Conservation (phyloP, 805 yeast species). For the Nakazawaea holstii region DNA sequence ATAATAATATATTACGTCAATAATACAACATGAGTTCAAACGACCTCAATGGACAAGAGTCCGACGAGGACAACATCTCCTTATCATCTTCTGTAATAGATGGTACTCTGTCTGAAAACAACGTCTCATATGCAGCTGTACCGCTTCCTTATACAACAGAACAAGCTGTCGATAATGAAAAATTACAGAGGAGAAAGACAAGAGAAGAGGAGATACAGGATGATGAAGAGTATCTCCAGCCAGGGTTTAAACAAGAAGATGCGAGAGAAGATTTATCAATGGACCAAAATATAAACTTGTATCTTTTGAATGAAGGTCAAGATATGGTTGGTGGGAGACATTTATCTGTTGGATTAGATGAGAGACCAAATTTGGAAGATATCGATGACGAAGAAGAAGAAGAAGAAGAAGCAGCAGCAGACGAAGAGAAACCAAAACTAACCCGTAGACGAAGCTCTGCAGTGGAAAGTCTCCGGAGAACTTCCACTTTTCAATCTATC, state of each 20-base stretch:
- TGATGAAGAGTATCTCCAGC: constrained; percentile 7
- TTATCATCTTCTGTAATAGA: not conserved
- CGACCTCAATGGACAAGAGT: not conserved
- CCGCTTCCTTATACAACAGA: not conserved
- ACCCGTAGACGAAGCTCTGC: not conserved
- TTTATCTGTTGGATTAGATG: constrained; percentile 8
- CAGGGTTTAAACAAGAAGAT: not conserved
- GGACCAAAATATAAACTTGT: constrained; percentile 6
- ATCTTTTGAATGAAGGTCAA: not conserved
- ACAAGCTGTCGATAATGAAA: not conserved
- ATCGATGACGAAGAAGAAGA: not conserved
- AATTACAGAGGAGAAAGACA: not conserved
- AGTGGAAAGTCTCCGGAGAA: not conserved
- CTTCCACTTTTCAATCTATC: constrained; percentile 1
- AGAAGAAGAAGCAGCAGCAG: not conserved
- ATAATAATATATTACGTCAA: too few relatives aligned
- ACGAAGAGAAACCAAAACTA: too few relatives aligned
- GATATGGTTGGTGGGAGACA: constrained; percentile 7
- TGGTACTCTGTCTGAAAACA: not conserved
- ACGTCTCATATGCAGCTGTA: not conserved
- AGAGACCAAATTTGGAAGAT: not conserved
- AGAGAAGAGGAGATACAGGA: constrained; percentile 4
- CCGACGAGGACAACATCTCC: constrained; percentile 1
- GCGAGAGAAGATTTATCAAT: not conserved
- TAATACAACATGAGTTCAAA: not conserved